Base-by-base conservation (phyloP, 345 rosid species). In the Heritiera fomes region DNA sequence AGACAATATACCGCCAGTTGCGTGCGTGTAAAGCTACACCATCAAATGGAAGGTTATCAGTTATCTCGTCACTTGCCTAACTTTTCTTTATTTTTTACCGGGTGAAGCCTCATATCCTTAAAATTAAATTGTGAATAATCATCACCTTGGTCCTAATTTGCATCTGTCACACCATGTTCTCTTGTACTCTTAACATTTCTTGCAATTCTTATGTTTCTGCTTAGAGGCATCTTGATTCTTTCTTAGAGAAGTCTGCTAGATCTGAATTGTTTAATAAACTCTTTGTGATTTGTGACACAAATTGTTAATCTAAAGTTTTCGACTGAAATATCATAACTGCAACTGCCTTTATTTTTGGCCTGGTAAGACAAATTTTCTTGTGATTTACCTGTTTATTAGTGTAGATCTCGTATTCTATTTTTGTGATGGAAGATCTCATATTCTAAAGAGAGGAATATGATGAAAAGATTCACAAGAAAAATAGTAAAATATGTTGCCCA, bases 1-100 rank as follows among this genome's bases (percentile, higher is more conserved):
- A 96, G 87, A 90, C 91, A 46, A 83, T 92, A 78, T 85, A 88
- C 77, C 97, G 98, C 71, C 97, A 92, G 82, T 81, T 96, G 86
- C 98, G 97, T 20, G 97, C 95, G 75, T 91, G 94, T 82, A 94
- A 87, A 84, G 94, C 92, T 52, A 81, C 86, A 17, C 80, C 88
- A 64, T 85, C 89, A 3, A 91, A 89, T 84, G 89, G 84, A 86
- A 91, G 89, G 83, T 70, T 47, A 30, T 55, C 85, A 71, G 63
- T 82, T 77, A 71, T 76, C 65, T 30, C 28, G 20, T 77, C 50
- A 69, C 28, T 66, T 45, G 59, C 59, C 18, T 43, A 28, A 53
- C 56, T 66, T 66, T 55, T 70, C 18, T 10, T 40, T 75, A 20
- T 49, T 34, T 55, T 75, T 43, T 66, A 52, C 32, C 40, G 56